phyloP scores from a whole-genome alignment of 108 stramenopile genomes.

The Nannochloropsis granulata region DNA sequence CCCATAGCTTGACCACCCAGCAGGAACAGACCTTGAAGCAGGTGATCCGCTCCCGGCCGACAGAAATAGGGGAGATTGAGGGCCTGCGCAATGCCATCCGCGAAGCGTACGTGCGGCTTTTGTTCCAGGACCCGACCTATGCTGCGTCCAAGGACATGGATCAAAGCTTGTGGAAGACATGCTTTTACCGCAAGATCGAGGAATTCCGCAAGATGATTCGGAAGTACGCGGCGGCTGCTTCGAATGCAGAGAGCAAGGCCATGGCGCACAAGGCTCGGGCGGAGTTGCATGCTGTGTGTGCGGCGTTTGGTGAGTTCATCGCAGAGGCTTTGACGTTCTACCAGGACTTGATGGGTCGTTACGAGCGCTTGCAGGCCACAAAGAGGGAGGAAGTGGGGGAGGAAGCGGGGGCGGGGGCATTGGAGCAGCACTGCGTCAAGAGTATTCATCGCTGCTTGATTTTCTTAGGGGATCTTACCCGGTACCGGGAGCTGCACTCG shows the following conservation, averaged over 20 bases:
- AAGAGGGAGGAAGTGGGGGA: conserved; percentile 1
- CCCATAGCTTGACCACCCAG: neutral
- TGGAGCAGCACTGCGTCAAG: neutral
- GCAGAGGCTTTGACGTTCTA: conserved; percentile 19
- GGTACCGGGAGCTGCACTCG: conserved; percentile 27
- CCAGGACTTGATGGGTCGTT: neutral
- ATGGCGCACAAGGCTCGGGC: conserved; percentile 9
- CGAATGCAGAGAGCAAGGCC: neutral
- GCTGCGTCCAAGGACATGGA: conserved; percentile 18
- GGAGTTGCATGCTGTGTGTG: conserved; percentile 14
- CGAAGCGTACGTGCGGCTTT: neutral
- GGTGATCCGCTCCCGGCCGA: neutral
- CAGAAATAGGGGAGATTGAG: neutral
- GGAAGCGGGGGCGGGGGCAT: neutral
- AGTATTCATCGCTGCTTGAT: conserved; percentile 33
- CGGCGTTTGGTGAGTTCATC: conserved; percentile 9
- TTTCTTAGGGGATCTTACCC: conserved; percentile 22
- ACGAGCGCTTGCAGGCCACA: conserved; percentile 18
- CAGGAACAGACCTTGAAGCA: neutral
- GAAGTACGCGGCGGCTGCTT: conserved; percentile 15
- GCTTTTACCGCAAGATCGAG: conserved; percentile 29
- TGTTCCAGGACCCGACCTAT: conserved; percentile 9
- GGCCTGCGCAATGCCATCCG: conserved; percentile 11
- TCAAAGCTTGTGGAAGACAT: conserved; percentile 11
- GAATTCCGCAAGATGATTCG: conserved; percentile 22